Evolutionary conservation across 345 rosid species (phyloP), one percentile per base, ranked within the genome.

Genomic region (Anacardium occidentale): DNA sequence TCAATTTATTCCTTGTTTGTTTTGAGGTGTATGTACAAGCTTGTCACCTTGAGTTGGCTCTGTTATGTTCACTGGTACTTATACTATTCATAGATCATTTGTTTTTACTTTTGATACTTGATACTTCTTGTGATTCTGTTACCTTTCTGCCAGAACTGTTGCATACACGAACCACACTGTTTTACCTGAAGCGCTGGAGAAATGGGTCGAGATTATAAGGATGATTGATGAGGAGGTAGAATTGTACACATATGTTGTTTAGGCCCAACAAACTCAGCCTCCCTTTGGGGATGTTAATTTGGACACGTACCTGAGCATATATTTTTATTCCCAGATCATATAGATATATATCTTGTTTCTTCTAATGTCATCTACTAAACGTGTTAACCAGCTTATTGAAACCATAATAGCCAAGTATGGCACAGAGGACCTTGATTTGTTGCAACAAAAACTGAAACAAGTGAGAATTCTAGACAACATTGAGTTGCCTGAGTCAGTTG

Each of bases 91-190:
- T 22, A 21, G 29, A 60, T 60, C 5, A 17, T 15, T 45, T 24
- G 52, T 15, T 62, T 40, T 24, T 64, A 15, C 5, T 11, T 45
- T 50, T 10, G 26, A 9, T 59, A 25, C n/a, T 40, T 73, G 24
- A 37, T 12, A 3, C 15, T 78, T 5, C 24, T 66, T 32, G 15
- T 63, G 56, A 14, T 68, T 52, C 44, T 64, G 4, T 24, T 47
- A 10, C 22, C 26, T 47, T 51, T 66, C 20, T 66, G 34, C 48
- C 77, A 82, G 88, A 76, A 82, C 90, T 68, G 80, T 84, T 37
- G 88, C 83, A 24, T 86, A 82, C 74, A 82, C 90, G 18, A 82
- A 86, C 66, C 86, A 84, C 70, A 86, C 86, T 0, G 83, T 86
- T 66, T 64, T 86, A 44, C 88, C 86, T 4, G 88, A 82, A 83